Evolutionary conservation across 768 basidiomycete species (phyloP).

Genomic region (Candolleomyces aberdarensis): DNA sequence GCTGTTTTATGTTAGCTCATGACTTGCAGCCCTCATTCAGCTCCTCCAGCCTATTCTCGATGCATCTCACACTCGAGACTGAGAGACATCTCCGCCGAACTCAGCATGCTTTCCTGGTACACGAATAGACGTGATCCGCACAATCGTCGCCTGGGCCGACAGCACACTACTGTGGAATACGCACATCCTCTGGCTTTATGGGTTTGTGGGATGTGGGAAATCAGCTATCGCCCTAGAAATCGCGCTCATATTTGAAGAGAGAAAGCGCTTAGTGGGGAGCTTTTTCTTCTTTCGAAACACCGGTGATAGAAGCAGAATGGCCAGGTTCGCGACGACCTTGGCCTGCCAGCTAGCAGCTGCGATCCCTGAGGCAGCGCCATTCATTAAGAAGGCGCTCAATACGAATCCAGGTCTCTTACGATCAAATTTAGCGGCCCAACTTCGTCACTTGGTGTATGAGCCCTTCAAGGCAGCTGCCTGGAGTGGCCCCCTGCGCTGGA

Average conservation of each 20-base stretch:
- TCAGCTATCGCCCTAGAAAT: slow-evolving; percentile 15
- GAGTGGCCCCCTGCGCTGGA: neutral
- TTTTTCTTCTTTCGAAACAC: slow-evolving; percentile 15
- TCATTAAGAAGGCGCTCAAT: neutral
- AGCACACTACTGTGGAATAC: neutral
- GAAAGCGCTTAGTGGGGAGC: slow-evolving; percentile 1
- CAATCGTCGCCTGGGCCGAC: neutral
- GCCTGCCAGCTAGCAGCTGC: slow-evolving; percentile 13
- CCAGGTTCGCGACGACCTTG: slow-evolving; percentile 9
- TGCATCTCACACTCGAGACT: neutral
- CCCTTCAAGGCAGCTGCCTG: neutral
- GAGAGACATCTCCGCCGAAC: neutral
- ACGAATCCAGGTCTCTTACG: slow-evolving; percentile 4
- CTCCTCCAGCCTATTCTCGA: neutral
- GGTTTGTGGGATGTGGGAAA: slow-evolving; percentile 19
- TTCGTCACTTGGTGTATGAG: slow-evolving; percentile 9
- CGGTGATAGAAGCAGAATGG: slow-evolving; percentile 1
- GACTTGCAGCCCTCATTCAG: neutral
- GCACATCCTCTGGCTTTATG: slow-evolving; percentile 15
- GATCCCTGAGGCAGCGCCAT: slow-evolving; percentile 1
- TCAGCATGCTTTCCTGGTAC: neutral
- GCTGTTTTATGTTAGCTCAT: too few relatives aligned
- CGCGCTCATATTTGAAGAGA: slow-evolving; percentile 3
- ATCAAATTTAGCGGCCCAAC: neutral
- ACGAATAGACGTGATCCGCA: neutral